Evolutionary conservation across 2,329 filamentous ascomycete species (phyloP).

Genomic region (Phaeosphaeriaceae sp.): DNA sequence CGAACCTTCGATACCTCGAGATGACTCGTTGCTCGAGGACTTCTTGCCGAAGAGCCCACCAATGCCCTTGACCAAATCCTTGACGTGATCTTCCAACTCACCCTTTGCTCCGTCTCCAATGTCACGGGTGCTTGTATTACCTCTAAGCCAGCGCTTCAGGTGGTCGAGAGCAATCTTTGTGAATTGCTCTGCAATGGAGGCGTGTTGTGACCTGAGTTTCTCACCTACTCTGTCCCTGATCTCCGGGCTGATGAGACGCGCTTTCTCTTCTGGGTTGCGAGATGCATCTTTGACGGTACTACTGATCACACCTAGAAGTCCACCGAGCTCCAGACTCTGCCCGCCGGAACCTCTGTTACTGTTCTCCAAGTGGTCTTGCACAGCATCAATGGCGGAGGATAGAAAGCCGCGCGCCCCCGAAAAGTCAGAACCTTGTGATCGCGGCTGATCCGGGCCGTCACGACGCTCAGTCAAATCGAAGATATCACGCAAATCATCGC

Average conservation of each 20-base stretch:
- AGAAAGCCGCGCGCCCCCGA: slow-evolving; percentile 31
- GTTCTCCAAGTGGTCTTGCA: slow-evolving; percentile 35
- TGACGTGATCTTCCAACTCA: slow-evolving; percentile 38
- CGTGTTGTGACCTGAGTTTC: slow-evolving; percentile 35
- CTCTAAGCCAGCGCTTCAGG: slow-evolving; percentile 41
- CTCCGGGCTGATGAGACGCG: slow-evolving; percentile 38
- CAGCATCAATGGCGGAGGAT: slow-evolving; percentile 31
- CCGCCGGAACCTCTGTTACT: slow-evolving; percentile 14
- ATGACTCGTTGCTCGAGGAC: slow-evolving; percentile 20
- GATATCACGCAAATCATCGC: slow-evolving; percentile 36
- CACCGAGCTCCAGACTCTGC: slow-evolving; percentile 31
- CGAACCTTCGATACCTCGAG: slow-evolving; percentile 23
- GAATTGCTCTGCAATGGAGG: slow-evolving; percentile 38
- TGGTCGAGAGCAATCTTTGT: slow-evolving; percentile 38
- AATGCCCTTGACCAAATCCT: slow-evolving; percentile 36
- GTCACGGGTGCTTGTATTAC: slow-evolving; percentile 38
- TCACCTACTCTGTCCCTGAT: slow-evolving; percentile 37
- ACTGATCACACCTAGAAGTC: slow-evolving; percentile 35
- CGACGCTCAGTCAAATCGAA: slow-evolving; percentile 34
- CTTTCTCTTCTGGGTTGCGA: slow-evolving; percentile 37
- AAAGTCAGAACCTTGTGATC: slow-evolving; percentile 23
- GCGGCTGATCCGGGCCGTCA: slow-evolving; percentile 15
- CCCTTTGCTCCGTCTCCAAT: slow-evolving; percentile 38
- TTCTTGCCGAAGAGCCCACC: slow-evolving; percentile 35
- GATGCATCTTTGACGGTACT: slow-evolving; percentile 37